These are phyloP conservation scores for Phialemoniopsis sp. DNA, from an alignment of 2,329 filamentous ascomycete genomes.

Conservation along the genomic window DNA sequence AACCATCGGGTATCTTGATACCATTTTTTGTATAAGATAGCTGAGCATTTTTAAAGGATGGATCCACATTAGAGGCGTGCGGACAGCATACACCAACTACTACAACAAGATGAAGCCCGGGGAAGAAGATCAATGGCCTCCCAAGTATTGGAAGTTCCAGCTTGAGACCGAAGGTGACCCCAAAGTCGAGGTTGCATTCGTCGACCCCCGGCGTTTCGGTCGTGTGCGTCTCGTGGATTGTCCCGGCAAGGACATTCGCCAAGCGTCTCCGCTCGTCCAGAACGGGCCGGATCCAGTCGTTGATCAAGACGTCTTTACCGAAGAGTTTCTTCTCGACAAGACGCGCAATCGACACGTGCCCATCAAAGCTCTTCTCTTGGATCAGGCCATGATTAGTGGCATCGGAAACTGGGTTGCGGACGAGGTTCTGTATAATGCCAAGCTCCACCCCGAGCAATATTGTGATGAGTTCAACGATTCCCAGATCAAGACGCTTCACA, in stretches of 20 bases:
- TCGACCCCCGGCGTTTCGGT: slow-evolving; percentile 75
- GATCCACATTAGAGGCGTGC: slow-evolving; percentile 80
- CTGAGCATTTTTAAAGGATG: slow-evolving; percentile 53
- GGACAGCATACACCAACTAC: slow-evolving; percentile 75
- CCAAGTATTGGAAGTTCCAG: slow-evolving; percentile 84
- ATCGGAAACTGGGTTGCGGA: slow-evolving; percentile 98
- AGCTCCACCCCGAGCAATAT: slow-evolving; percentile 89
- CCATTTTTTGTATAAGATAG: slow-evolving; percentile 20
- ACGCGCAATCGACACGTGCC: slow-evolving; percentile 76
- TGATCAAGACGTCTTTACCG: slow-evolving; percentile 73
- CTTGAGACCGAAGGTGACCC: slow-evolving; percentile 58
- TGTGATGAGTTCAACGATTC: slow-evolving; percentile 72
- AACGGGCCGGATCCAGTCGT: slow-evolving; percentile 92
- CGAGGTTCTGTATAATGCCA: slow-evolving; percentile 86
- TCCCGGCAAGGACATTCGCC: slow-evolving; percentile 69
- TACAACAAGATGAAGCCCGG: slow-evolving; percentile 67
- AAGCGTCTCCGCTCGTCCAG: slow-evolving; percentile 74
- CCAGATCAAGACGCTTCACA: slow-evolving; percentile 69
- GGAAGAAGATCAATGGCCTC: slow-evolving; percentile 70
- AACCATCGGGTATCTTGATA: background rate
- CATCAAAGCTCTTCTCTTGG: slow-evolving; percentile 81
- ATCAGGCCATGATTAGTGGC: slow-evolving; percentile 85
- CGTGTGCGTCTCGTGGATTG: slow-evolving; percentile 81
- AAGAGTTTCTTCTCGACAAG: slow-evolving; percentile 68
- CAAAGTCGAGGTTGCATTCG: slow-evolving; percentile 67